These are phyloP conservation scores for Phytophthora agathidicida DNA, from an alignment of 352 stramenopile species.

Conservation along the genomic window DNA sequence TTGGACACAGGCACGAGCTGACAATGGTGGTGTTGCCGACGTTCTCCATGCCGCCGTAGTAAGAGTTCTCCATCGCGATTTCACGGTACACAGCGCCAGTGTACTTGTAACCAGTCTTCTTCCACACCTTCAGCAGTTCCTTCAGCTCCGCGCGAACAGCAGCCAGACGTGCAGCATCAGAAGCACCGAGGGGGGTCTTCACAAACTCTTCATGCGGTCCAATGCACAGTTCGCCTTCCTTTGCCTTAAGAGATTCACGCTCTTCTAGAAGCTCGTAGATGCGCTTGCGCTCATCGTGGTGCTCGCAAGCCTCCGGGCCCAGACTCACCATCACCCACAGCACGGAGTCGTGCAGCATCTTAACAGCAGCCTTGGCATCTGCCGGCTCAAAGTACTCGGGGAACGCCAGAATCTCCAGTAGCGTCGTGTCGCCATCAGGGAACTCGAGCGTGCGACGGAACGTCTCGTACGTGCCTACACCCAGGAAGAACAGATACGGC, in stretches of 20 bases:
- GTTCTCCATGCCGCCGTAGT: conserved; percentile 86
- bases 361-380: conserved; percentile 70
- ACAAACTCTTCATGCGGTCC: conserved; percentile 59
- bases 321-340: conserved; percentile 78
- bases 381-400: conserved; percentile 68
- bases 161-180: conserved; percentile 52
- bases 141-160: conserved; percentile 64
- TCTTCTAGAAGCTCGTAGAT: conserved; percentile 75
- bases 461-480: conserved; percentile 79
- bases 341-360: conserved; percentile 81
- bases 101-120: conserved; percentile 87
- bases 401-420: conserved; percentile 77
- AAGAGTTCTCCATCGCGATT: conserved; percentile 86
- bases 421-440: conserved; percentile 71
- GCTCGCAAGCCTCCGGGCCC: conserved; percentile 68
- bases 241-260: conserved; percentile 70
- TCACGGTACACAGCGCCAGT: conserved; percentile 80
- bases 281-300: conserved; percentile 72
- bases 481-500: conserved; percentile 82
- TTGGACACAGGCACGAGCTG: conserved; percentile 72
- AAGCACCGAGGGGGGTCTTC: conserved; percentile 47
- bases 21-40: conserved; percentile 86
- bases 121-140: conserved; percentile 67
- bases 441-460: conserved; percentile 78
- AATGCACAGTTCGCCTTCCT: conserved; percentile 60